Evolutionary conservation across 2,329 filamentous ascomycete species (phyloP).

Genomic region (Mycosphaerella arachidis): DNA sequence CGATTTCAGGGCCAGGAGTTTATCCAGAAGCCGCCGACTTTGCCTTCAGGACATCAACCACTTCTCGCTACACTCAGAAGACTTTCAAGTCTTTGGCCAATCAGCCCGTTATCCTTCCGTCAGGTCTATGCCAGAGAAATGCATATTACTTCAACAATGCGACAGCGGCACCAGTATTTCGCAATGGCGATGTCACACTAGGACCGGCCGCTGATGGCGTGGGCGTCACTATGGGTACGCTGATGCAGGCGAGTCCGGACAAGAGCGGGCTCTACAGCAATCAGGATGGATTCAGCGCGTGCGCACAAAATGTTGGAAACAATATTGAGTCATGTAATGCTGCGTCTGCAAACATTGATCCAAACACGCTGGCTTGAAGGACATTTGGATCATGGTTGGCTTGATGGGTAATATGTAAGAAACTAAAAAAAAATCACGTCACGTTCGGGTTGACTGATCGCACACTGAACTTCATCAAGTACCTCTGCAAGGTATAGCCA

Average conservation of each 20-base stretch:
- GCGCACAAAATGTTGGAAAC: conserved; percentile 24
- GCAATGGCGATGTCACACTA: conserved; percentile 22
- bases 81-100: conserved; percentile 22
- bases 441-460: too few relatives aligned
- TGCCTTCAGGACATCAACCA: conserved; percentile 11
- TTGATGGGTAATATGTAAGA: too few relatives aligned
- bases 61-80: conserved; percentile 10
- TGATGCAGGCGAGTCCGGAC: conserved; percentile 21
- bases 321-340: conserved; percentile 22
- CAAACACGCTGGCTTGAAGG: background rate
- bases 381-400: background rate
- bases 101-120: conserved; percentile 17
- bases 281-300: conserved; percentile 20
- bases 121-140: conserved; percentile 21
- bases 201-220: conserved; percentile 21
- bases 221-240: conserved; percentile 4
- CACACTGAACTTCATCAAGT: too few relatives aligned
- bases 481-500: too few relatives aligned
- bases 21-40: conserved; percentile 20
- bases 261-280: conserved; percentile 17
- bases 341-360: conserved; percentile 19
- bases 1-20: conserved; percentile 23
- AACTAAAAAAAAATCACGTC: too few relatives aligned
- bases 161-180: conserved; percentile 16
- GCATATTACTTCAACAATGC: conserved; percentile 26